Evolutionary conservation across 441 rosid genomes (phyloP).

Genomic region (Isatis lusitanica): DNA sequence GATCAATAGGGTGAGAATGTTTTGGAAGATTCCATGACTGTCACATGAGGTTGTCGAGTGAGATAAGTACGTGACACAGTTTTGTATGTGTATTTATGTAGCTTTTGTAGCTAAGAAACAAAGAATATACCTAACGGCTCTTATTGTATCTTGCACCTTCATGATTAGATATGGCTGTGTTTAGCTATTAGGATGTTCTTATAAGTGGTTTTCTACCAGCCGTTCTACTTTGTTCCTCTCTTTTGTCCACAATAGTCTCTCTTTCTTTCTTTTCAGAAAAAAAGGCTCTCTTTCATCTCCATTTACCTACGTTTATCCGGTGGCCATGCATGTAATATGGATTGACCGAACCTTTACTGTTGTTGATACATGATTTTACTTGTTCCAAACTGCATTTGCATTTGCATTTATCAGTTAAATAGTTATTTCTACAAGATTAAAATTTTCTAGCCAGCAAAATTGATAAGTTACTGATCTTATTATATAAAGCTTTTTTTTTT

Average conservation of each 20-base stretch:
- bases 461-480: too few species aligned
- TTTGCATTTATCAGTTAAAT: too few species aligned
- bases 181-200: background rate
- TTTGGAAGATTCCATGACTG: constrained; percentile 23
- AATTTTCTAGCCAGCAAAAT: background rate
- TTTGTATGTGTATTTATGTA: constrained; percentile 7
- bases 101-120: constrained; percentile 22
- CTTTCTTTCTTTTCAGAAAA: too few species aligned
- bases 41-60: constrained; percentile 29
- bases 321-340: too few species aligned
- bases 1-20: constrained; percentile 22
- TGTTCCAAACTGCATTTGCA: too few species aligned
- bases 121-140: constrained; percentile 1
- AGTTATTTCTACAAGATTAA: too few species aligned
- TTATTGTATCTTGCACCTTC: background rate
- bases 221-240: background rate
- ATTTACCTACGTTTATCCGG: too few species aligned
- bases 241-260: background rate
- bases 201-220: background rate
- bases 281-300: too few species aligned
- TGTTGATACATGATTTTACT: too few species aligned
- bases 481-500: too few species aligned
- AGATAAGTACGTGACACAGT: constrained; percentile 5
- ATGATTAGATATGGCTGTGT: background rate
- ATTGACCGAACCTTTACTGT: too few species aligned